Evolutionary conservation across 805 yeast genomes (phyloP).

Genomic region (Ogataea ramenticola): DNA sequence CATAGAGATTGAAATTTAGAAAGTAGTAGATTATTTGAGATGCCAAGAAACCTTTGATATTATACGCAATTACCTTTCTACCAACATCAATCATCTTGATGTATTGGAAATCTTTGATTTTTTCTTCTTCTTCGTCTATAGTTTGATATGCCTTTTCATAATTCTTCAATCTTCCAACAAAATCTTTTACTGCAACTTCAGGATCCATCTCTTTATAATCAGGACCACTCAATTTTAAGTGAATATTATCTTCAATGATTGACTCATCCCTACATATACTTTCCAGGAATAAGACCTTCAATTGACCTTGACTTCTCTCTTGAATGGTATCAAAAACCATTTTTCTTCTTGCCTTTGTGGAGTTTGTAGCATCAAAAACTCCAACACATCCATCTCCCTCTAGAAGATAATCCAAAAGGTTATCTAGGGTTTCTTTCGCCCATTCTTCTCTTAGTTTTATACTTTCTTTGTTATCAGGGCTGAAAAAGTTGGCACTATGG

Average conservation of each 20-base stretch:
- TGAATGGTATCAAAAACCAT: conserved; percentile 51
- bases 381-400: conserved; percentile 87
- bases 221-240: conserved; percentile 85
- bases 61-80: conserved; percentile 84
- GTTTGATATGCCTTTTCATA: conserved; percentile 89
- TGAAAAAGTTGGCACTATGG: conserved; percentile 81
- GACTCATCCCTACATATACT: conserved; percentile 76
- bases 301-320: conserved; percentile 46
- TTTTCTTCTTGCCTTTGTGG: conserved; percentile 58
- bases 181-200: conserved; percentile 70
- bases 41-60: conserved; percentile 79
- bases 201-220: conserved; percentile 87
- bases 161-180: conserved; percentile 70
- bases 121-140: conserved; percentile 65
- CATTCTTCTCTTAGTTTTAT: conserved; percentile 76
- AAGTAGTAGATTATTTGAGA: conserved; percentile 90
- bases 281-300: conserved; percentile 80
- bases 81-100: conserved; percentile 97
- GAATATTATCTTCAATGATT: conserved; percentile 73
- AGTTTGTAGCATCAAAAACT: conserved; percentile 80
- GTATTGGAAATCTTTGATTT: conserved; percentile 64
- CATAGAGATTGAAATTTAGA: conserved; percentile 79
- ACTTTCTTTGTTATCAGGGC: conserved; percentile 65
- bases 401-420: conserved; percentile 70
- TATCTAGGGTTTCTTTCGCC: conserved; percentile 93